phyloP scores from a whole-genome alignment of 495 filamentous ascomycete genomes.

The Paragyromitra xinjiangensis region DNA sequence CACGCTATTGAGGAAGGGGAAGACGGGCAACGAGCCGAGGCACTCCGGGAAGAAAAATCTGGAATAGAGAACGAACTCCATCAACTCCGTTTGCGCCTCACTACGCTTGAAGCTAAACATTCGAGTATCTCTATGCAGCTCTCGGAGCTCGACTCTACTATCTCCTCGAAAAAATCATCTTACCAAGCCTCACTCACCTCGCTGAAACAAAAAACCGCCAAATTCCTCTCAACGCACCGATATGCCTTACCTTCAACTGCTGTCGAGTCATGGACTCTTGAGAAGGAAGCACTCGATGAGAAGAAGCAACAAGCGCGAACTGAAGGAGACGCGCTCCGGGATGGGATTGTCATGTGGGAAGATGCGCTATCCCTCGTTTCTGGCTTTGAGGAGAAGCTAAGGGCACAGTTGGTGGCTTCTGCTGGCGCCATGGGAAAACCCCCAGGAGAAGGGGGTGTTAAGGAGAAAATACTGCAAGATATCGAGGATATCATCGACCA shows the following conservation, averaged over 20 bases:
- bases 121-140: constrained; percentile 59
- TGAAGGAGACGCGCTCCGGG: constrained; percentile 80
- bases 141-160: constrained; percentile 64
- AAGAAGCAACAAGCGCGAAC: constrained; percentile 69
- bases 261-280: constrained; percentile 67
- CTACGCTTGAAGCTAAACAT: constrained; percentile 45
- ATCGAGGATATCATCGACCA: constrained; percentile 67
- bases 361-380: constrained; percentile 70
- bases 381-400: constrained; percentile 73
- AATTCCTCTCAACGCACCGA: constrained; percentile 38
- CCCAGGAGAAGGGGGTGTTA: constrained; percentile 8
- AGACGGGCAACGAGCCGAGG: constrained; percentile 53
- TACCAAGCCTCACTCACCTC: constrained; percentile 48
- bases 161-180: constrained; percentile 48
- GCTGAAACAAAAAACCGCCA: constrained; percentile 32
- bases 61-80: constrained; percentile 50
- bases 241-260: constrained; percentile 44
- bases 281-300: constrained; percentile 67
- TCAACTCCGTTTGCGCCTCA: constrained; percentile 37
- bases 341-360: constrained; percentile 84
- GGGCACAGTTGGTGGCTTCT: constrained; percentile 63
- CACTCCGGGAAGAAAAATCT: constrained; percentile 59
- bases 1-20: constrained; percentile 63
- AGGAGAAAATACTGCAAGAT: constrained; percentile 63
- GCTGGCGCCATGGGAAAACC: constrained; percentile 23